phyloP scores from a whole-genome alignment of 768 basidiomycete species.

The Auriculariales sp. region DNA sequence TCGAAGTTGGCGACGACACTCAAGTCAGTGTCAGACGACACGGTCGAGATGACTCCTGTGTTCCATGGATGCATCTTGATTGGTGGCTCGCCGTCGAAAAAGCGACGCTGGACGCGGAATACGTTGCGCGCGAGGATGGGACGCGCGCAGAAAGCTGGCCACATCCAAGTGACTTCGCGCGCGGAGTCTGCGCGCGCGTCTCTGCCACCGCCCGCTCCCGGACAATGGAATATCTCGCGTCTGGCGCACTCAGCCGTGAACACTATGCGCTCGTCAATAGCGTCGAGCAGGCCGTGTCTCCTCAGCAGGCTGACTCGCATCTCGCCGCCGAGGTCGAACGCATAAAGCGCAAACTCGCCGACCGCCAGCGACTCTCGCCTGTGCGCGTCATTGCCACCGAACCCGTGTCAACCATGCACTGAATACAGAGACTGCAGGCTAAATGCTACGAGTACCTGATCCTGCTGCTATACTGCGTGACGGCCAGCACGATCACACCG shows the following conservation, averaged over 20 bases:
- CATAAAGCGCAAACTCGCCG: constrained; percentile 37
- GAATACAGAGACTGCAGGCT: constrained; percentile 25
- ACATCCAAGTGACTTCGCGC: too few species aligned
- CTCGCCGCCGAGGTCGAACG: constrained; percentile 43
- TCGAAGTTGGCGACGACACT: constrained; percentile 64
- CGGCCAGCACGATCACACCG: constrained; percentile 29
- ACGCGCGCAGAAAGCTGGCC: too few species aligned
- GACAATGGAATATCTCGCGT: constrained; percentile 30
- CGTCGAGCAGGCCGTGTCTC: constrained; percentile 46
- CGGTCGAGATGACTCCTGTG: constrained; percentile 8
- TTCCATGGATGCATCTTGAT: constrained; percentile 8
- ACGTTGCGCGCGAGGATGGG: too few species aligned
- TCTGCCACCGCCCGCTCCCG: too few species aligned
- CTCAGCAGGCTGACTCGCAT: constrained; percentile 44
- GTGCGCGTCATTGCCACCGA: constrained; percentile 27
- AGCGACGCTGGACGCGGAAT: too few species aligned
- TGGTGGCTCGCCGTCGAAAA: too few species aligned
- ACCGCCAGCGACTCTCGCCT: constrained; percentile 28
- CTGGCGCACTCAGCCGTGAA: constrained; percentile 59
- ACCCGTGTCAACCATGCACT: not conserved
- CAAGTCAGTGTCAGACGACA: constrained; percentile 58
- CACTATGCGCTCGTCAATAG: constrained; percentile 66
- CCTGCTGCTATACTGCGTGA: constrained; percentile 54
- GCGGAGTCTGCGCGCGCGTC: too few species aligned
- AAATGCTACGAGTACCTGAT: constrained; percentile 53